Conservation (phyloP, 306 rosid species). For the Urtica urens region DNA sequence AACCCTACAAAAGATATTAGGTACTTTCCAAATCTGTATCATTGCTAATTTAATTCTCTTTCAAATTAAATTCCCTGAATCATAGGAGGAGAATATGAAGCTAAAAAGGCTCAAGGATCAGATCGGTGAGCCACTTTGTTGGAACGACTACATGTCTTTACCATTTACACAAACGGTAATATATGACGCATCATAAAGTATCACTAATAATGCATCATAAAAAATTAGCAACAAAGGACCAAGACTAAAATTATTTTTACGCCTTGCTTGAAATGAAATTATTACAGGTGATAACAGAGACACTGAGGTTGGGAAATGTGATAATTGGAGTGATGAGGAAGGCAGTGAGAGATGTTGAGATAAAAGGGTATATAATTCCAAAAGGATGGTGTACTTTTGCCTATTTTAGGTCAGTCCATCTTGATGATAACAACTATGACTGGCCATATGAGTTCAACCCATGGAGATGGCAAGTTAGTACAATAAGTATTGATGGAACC, state of each 20-base stretch:
- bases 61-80: conserved; percentile 13
- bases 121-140: conserved; percentile 52
- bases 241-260: too few relatives aligned
- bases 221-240: neutral
- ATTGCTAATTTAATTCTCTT: conserved; percentile 5
- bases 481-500: too few relatives aligned
- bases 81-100: conserved; percentile 86
- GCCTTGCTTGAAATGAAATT: neutral
- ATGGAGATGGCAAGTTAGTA: conserved; percentile 96
- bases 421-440: conserved; percentile 62
- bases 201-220: neutral
- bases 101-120: conserved; percentile 52
- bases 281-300: conserved; percentile 73
- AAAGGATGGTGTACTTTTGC: conserved; percentile 76
- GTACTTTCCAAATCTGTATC: neutral
- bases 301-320: conserved; percentile 74
- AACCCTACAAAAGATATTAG: neutral
- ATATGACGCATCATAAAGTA: neutral
- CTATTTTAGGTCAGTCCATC: conserved; percentile 89
- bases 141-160: conserved; percentile 78
- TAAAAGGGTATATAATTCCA: conserved; percentile 78
- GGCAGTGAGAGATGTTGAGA: conserved; percentile 74
- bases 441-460: conserved; percentile 80
- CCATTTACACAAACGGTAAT: conserved; percentile 85
- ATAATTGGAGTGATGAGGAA: conserved; percentile 79